Evolutionary conservation across 2,329 filamentous ascomycete species (phyloP).

Genomic region (Thermothelomyces thermophilus): DNA sequence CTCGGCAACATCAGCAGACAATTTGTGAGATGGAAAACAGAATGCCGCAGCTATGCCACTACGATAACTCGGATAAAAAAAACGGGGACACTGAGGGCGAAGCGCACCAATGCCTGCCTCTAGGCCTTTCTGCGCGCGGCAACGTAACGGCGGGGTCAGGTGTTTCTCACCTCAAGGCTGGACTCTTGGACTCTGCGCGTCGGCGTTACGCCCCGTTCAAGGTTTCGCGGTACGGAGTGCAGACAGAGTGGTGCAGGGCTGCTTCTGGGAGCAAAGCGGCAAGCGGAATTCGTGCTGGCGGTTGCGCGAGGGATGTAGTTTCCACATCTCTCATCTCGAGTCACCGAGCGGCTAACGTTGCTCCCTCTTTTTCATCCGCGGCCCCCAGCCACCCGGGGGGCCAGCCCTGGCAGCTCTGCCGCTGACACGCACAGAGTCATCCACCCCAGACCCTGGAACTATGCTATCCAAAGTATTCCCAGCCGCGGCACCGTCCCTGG

Average conservation of each 20-base stretch:
- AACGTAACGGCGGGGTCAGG: too few relatives aligned
- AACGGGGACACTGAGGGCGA: not conserved
- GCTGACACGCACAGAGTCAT: conserved; percentile 4
- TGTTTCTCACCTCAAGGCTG: too few relatives aligned
- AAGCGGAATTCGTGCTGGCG: not conserved
- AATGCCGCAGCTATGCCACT: not conserved
- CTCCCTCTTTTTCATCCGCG: not conserved
- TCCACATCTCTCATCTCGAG: not conserved
- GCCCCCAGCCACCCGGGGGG: not conserved
- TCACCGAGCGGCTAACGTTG: not conserved
- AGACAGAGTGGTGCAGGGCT: too few relatives aligned
- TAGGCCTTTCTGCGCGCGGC: not conserved
- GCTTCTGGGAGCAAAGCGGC: not conserved
- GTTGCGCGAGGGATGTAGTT: conserved; percentile 1
- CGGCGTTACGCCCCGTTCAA: not conserved
- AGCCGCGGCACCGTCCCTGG: conserved; percentile 3
- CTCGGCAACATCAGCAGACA: too few relatives aligned
- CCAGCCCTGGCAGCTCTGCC: conserved; percentile 4
- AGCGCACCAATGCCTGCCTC: not conserved
- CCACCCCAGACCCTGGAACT: not conserved
- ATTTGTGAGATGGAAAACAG: too few relatives aligned
- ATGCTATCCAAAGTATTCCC: conserved; percentile 4
- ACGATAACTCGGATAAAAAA: not conserved
- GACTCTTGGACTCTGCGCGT: not conserved
- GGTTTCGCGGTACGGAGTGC: too few relatives aligned